Evolutionary conservation across 2,329 filamentous ascomycete genomes (phyloP), one percentile per base, ranked within the genome.

Genomic region (Orbilia oligospora): DNA sequence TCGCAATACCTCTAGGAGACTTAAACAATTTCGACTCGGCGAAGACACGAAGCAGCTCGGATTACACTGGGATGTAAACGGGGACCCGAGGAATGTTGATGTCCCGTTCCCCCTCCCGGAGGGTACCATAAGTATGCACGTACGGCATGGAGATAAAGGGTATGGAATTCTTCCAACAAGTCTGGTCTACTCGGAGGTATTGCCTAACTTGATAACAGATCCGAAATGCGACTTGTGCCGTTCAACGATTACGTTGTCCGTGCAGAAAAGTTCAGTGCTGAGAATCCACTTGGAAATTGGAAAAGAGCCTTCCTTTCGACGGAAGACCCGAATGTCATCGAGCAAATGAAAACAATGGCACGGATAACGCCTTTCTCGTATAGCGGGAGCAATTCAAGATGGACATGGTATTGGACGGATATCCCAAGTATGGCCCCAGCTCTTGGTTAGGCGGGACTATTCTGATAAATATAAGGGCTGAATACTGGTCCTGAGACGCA

Each of bases 401-500:
- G 81, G 79, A 80, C 80, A 10, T 81, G 81, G 80, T 81, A 81
- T 48, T 81, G 80, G 80, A 81, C 75, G 0, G 66, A 80, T 65
- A 82, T 81, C 55, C 81, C 81, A 41, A 76, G 81, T 81, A 77
- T 12, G 72, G 20, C 3, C 22, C 12, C 14, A 20, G 24, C 18
- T 33, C 63, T 38, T 22, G 14, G 4, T 9, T 22, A 18, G 5
- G 6, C 6, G 14, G 14, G 16, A 38, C 30, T 2, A 10, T 16
- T 49, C 38, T 66, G 69, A 70, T 48, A 48, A 33, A 44, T 30
- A 14, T 3, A 30, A 81, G 76, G 80, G 41, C 38, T 80, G 8
- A 81, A 81, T 68, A 69, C 51, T 22, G 76, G 81, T 1, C 79
- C 77, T 3, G 79, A 81, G 53, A 80, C 71, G 3, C 81, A 81